phyloP scores from a whole-genome alignment of 2,329 filamentous ascomycete genomes.

The Sporothrix pseudoabietina region DNA sequence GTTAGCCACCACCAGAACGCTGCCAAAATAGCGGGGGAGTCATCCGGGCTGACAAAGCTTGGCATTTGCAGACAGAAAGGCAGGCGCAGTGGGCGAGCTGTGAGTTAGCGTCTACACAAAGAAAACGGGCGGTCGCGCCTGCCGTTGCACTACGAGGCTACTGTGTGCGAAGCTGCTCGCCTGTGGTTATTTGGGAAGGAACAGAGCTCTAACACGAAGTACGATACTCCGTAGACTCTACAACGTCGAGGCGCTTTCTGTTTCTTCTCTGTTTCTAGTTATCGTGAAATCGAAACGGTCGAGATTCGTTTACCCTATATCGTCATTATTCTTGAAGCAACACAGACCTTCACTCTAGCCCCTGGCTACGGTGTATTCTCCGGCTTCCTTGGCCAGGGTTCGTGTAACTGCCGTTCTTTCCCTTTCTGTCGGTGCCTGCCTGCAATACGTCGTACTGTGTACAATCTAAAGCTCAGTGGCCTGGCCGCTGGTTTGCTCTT shows the following conservation, averaged over 20 bases:
- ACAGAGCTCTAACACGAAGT: neutral
- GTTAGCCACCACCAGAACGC: neutral
- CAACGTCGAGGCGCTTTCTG: neutral
- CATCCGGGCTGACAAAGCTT: conserved; percentile 32
- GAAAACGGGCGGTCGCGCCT: conserved; percentile 16
- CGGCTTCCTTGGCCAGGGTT: conserved; percentile 11
- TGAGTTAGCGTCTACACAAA: neutral
- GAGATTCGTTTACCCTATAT: neutral
- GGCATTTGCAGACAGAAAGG: conserved; percentile 39
- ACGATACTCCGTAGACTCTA: neutral
- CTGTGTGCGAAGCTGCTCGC: neutral
- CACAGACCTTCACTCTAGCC: neutral
- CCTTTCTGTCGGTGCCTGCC: neutral
- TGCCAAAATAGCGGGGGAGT: conserved; percentile 27
- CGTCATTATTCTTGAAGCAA: neutral
- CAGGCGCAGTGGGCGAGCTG: conserved; percentile 23
- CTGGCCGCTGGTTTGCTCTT: neutral
- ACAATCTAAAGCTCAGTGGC: too few species aligned
- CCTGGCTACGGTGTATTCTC: neutral
- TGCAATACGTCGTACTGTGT: neutral
- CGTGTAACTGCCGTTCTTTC: neutral
- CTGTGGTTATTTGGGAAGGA: neutral
- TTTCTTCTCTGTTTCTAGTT: neutral
- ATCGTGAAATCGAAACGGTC: neutral
- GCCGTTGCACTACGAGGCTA: neutral